phyloP scores from a whole-genome alignment of 2,329 filamentous ascomycete species.

The Colletotrichum graminicola region DNA sequence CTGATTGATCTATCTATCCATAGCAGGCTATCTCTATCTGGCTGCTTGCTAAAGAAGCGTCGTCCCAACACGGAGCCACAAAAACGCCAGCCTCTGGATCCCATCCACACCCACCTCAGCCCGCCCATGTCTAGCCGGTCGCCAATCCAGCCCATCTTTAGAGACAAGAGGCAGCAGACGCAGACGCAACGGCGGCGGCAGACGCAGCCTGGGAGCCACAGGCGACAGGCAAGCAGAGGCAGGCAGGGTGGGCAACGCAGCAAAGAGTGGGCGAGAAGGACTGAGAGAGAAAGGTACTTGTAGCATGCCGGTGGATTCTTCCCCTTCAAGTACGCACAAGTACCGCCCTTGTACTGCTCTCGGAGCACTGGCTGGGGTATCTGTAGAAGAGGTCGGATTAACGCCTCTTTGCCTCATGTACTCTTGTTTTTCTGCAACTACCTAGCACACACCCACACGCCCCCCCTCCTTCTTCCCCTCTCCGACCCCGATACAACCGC shows the following conservation, averaged over 20 bases:
- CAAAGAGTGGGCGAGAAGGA: constrained; percentile 1
- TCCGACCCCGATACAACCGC: constrained; percentile 41
- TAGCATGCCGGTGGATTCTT: constrained; percentile 27
- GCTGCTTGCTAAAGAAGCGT: constrained; percentile 40
- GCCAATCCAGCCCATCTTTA: constrained; percentile 28
- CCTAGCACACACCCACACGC: constrained; percentile 16
- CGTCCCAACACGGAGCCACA: constrained; percentile 41
- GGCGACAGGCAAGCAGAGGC: constrained; percentile 6
- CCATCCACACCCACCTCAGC: constrained; percentile 31
- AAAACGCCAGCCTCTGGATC: constrained; percentile 37
- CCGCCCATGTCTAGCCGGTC: constrained; percentile 22
- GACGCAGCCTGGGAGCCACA: constrained; percentile 24
- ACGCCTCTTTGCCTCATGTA: constrained; percentile 34
- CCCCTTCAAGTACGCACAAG: constrained; percentile 38
- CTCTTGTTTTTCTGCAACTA: constrained; percentile 22
- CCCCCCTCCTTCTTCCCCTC: not conserved
- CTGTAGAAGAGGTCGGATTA: constrained; percentile 24
- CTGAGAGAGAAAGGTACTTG: constrained; percentile 29
- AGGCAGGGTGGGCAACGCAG: constrained; percentile 8
- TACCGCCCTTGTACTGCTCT: constrained; percentile 28
- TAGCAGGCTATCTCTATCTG: constrained; percentile 11
- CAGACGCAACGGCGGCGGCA: constrained; percentile 20
- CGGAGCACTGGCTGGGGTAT: constrained; percentile 28
- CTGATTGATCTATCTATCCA: constrained; percentile 21
- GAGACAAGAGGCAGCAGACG: constrained; percentile 39